Evolutionary conservation across 2,329 filamentous ascomycete genomes (phyloP), one percentile per base, ranked within the genome.

Genomic region (Colletotrichum costaricense): DNA sequence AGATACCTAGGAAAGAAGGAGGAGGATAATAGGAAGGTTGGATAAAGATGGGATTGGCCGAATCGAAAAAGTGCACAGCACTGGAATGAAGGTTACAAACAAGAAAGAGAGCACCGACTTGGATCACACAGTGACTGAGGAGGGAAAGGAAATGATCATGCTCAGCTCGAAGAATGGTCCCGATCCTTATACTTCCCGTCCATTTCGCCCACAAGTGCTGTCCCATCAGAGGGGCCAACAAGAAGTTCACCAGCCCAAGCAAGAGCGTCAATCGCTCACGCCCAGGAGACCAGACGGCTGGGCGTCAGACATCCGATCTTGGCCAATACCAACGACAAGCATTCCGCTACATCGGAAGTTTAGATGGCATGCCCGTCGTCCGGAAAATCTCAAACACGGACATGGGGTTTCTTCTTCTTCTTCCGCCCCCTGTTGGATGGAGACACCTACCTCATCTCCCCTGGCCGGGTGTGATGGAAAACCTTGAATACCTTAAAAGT

Each of bases 331-430:
- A 5, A 72, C 52, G 22, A 30, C 35, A 67, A n/a, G n/a, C 65
- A 35, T 42, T 60, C 38, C 68, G 65, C 58, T 63, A 72, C 69
- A 35, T 59, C 24, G 57, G 33, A 35, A 68, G 69, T 69, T 69
- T 63, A 59, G 69, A 63, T 63, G 64, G 49, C 64, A 63, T 63
- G 38, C 38, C 42, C 52, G 49, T 63, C 58, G 11, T 54, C 62
- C 33, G 46, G 28, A 63, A 63, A 5, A 63, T n/a, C 28, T 57
- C 49, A 62, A 33, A 57, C n/a, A 0, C 4, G 30, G 30, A 33
- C 35, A 33, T 68, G 66, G 58, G 30, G 14, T 42, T 16, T 35
- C 33, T 35, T 35, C 11, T 35, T 12, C 19, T 28, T 42, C 49
- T 55, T n/a, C 42, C 22, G 22, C 33, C 33, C 55, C n/a, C 28